phyloP scores from a whole-genome alignment of 176 grass and related monocot genomes.

The Oryza officinalis region DNA sequence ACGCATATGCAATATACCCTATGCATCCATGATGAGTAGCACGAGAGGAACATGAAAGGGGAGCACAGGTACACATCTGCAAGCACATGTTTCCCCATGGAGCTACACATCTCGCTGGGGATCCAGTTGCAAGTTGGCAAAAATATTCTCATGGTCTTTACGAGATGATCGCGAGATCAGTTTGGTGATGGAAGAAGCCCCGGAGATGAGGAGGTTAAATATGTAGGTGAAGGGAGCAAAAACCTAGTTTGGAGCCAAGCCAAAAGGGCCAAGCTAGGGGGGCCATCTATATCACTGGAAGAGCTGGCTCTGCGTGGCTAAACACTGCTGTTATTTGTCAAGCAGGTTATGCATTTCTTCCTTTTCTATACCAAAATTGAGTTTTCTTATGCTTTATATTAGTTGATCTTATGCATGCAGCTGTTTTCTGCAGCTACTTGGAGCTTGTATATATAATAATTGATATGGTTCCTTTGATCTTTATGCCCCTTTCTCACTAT shows the following conservation, averaged over 20 bases:
- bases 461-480: not conserved
- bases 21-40: not conserved
- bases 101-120: not conserved
- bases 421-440: not conserved
- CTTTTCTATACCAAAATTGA: not conserved
- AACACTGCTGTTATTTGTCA: not conserved
- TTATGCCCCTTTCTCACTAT: not conserved
- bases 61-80: not conserved
- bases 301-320: not conserved
- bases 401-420: not conserved
- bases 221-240: not conserved
- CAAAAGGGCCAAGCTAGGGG: not conserved
- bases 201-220: not conserved
- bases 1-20: not conserved
- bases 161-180: not conserved
- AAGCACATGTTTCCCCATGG: constrained; percentile 14
- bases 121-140: not conserved
- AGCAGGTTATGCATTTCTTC: constrained; percentile 1
- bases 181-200: not conserved
- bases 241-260: not conserved
- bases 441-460: not conserved
- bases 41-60: not conserved
- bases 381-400: not conserved
- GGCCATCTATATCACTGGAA: constrained; percentile 7
- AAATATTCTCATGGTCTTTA: not conserved